Conservation (phyloP, 805 yeast species). For the Lachancea dasiensis region DNA sequence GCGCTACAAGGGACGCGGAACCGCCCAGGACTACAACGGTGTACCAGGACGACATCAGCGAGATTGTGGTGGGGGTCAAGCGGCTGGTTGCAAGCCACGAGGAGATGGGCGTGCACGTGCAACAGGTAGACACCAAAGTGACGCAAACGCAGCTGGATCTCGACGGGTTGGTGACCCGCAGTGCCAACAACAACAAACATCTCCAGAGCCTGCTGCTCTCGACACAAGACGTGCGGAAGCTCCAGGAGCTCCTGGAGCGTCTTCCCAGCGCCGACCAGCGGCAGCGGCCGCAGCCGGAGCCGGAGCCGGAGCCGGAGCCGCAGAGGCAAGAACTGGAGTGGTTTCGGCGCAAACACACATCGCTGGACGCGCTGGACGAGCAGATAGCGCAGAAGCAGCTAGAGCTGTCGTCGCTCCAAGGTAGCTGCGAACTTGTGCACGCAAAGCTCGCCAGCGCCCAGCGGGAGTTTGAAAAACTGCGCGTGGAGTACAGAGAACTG, state of each 20-base stretch:
- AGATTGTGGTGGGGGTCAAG: slow-evolving; percentile 10
- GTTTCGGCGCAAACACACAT: slow-evolving; percentile 3
- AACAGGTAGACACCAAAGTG: slow-evolving; percentile 11
- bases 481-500: slow-evolving; percentile 1
- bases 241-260: slow-evolving; percentile 7
- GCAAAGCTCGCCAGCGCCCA: slow-evolving; percentile 1
- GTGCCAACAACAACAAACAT: slow-evolving; percentile 16
- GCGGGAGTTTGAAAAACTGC: slow-evolving; percentile 6
- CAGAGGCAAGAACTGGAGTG: slow-evolving; percentile 4
- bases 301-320: slow-evolving; percentile 1
- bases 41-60: slow-evolving; percentile 9
- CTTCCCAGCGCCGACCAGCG: slow-evolving; percentile 1
- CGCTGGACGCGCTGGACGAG: not conserved
- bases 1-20: not conserved
- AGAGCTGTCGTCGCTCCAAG: slow-evolving; percentile 9
- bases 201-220: slow-evolving; percentile 13
- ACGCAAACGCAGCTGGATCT: slow-evolving; percentile 14
- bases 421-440: not conserved
- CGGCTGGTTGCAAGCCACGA: slow-evolving; percentile 10
- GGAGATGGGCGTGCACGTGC: slow-evolving; percentile 9
- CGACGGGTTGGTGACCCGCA: slow-evolving; percentile 13
- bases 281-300: not conserved
- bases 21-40: slow-evolving; percentile 6
- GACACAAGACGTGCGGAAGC: slow-evolving; percentile 11
- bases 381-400: slow-evolving; percentile 8